These are phyloP conservation scores for Dryas octopetala DNA, from an alignment of 306 rosid species.

Conservation along the genomic window DNA sequence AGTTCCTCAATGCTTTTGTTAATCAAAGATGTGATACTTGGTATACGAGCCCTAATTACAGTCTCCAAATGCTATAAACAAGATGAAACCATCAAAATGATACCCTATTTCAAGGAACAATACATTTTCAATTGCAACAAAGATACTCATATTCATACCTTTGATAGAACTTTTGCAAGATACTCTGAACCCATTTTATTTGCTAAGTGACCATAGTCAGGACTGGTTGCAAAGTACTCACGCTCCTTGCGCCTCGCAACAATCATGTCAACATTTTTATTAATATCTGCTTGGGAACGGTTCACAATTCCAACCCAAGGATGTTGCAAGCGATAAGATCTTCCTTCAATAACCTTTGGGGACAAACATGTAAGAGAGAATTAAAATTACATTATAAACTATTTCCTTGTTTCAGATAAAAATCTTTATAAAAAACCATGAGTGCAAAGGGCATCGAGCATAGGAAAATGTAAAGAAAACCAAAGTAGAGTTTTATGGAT, in stretches of 20 bases:
- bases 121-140: background rate
- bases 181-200: constrained; percentile 94
- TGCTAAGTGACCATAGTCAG: constrained; percentile 88
- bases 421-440: background rate
- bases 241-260: constrained; percentile 84
- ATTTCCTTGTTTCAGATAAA: background rate
- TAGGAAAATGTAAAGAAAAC: constrained; percentile 2
- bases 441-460: background rate
- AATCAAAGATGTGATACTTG: constrained; percentile 75
- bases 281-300: constrained; percentile 96
- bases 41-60: constrained; percentile 76
- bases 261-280: constrained; percentile 88
- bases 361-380: background rate
- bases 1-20: constrained; percentile 87
- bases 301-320: constrained; percentile 99
- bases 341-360: constrained; percentile 87
- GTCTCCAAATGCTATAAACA: constrained; percentile 73
- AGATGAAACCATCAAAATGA: constrained; percentile 30
- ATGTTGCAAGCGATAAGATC: constrained; percentile 79
- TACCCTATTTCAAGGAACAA: constrained; percentile 4
- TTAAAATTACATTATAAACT: background rate
- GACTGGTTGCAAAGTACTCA: constrained; percentile 88
- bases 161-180: constrained; percentile 94
- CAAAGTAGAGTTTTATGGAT: background rate
- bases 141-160: constrained; percentile 44